A percentile compares a stretch with the other conserved stretches of the same genome.
phyloP scores from a whole-genome alignment of 2,329 filamentous ascomycete genomes.

The Aspergillus sp. region DNA sequence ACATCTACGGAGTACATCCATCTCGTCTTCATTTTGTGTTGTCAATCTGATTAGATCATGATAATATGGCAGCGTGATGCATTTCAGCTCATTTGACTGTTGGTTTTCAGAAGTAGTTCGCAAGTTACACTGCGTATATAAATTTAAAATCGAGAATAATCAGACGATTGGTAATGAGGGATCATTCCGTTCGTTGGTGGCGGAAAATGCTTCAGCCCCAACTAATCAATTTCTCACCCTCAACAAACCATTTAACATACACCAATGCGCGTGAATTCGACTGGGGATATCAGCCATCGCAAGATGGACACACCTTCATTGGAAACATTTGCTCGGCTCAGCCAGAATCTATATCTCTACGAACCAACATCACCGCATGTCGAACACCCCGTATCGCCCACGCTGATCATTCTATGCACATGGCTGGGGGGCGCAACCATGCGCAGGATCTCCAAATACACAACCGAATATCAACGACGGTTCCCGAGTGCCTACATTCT shows the following conservation, averaged over 20 bases:
- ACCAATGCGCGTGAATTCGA: too few relatives aligned
- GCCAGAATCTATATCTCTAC: neutral
- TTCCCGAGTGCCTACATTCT: conserved; percentile 10
- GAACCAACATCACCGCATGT: neutral
- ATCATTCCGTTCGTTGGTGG: neutral
- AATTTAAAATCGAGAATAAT: too few relatives aligned
- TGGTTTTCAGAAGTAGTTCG: too few relatives aligned
- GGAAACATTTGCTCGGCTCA: neutral
- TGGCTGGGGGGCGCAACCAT: conserved; percentile 14
- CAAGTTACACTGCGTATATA: too few relatives aligned
- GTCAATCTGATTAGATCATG: too few relatives aligned
- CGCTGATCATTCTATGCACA: conserved; percentile 9
- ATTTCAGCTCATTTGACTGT: too few relatives aligned
- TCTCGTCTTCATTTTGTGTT: too few relatives aligned
- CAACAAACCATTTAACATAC: neutral
- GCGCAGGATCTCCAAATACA: conserved; percentile 12
- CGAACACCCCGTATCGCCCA: neutral
- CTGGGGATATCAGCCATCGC: too few relatives aligned
- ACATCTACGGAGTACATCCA: neutral
- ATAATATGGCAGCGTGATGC: too few relatives aligned
- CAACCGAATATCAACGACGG: conserved; percentile 4
- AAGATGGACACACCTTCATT: neutral
- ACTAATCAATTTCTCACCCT: neutral
- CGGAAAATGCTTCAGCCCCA: neutral
- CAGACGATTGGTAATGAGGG: too few relatives aligned